A percentile compares a stretch with the other conserved stretches of the same genome.
Evolutionary conservation across 345 rosid genomes (phyloP).

Genomic region (Pugionium cornutum): DNA sequence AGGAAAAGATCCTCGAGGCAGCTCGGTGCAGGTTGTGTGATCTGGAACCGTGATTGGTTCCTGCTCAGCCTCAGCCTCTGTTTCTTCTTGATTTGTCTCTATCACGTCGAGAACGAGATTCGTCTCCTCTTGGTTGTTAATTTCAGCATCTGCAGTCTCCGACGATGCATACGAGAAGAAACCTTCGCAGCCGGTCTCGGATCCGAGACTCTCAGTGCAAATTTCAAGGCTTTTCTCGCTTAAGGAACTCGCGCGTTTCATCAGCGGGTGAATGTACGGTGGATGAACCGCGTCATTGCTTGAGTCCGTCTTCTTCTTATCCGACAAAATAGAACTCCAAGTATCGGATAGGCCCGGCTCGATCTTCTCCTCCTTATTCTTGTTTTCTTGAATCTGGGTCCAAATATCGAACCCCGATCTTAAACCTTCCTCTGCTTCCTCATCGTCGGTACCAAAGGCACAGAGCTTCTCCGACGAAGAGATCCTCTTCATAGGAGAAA

Average conservation of each 20-base stretch:
- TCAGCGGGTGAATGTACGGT: conserved; percentile 76
- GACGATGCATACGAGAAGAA: conserved; percentile 67
- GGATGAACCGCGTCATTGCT: conserved; percentile 41
- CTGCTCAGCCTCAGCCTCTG: conserved; percentile 23
- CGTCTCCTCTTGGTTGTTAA: conserved; percentile 36
- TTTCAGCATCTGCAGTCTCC: conserved; percentile 52
- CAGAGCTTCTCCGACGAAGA: conserved; percentile 57
- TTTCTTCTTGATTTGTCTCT: conserved; percentile 23
- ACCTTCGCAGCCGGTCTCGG: conserved; percentile 89
- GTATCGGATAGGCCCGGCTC: conserved; percentile 47
- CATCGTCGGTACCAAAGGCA: conserved; percentile 37
- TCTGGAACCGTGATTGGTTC: conserved; percentile 28
- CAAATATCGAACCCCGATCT: conserved; percentile 49
- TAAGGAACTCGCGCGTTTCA: conserved; percentile 64
- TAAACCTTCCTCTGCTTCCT: conserved; percentile 27
- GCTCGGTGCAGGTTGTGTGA: conserved; percentile 27
- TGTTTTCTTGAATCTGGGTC: conserved; percentile 50
- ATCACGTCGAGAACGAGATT: conserved; percentile 12
- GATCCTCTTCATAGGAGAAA: conserved; percentile 56
- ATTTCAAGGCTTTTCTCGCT: conserved; percentile 76
- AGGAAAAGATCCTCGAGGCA: conserved; percentile 57
- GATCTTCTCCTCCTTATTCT: conserved; percentile 33
- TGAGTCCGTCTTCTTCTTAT: conserved; percentile 47
- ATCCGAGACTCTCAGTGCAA: conserved; percentile 99
- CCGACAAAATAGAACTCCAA: conserved; percentile 64